Percentiles rank a stretch among this genome's conserved stretches.
These are phyloP conservation scores for Schizochytrium sp. DNA, from an alignment of 108 stramenopile species.

Conservation along the genomic window DNA sequence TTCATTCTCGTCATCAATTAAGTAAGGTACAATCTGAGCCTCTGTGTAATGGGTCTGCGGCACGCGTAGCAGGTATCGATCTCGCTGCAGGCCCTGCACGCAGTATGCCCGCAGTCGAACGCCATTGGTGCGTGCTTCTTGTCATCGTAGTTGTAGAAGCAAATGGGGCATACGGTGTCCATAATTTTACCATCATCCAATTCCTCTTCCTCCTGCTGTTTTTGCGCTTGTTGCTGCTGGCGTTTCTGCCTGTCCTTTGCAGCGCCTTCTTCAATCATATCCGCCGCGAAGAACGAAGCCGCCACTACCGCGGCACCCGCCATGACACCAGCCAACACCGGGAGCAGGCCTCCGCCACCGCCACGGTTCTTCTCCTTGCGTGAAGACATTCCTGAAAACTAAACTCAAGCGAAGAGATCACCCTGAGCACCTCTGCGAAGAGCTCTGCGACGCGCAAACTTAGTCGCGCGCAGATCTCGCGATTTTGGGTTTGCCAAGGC, in stretches of 20 bases:
- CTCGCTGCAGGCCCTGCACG: slow-evolving; percentile 32
- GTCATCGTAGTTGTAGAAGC: slow-evolving; percentile 37
- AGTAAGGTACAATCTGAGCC: slow-evolving; percentile 24
- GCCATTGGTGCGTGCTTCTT: slow-evolving; percentile 40
- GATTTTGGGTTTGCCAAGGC: too few species aligned
- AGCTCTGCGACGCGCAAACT: too few species aligned
- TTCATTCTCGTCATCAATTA: neutral
- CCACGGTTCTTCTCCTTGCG: neutral
- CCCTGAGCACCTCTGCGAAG: too few species aligned
- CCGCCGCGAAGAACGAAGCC: slow-evolving; percentile 52
- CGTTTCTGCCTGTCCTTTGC: neutral
- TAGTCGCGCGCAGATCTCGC: too few species aligned
- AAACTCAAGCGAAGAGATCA: too few species aligned
- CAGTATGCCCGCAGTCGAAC: slow-evolving; percentile 37
- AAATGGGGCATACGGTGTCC: slow-evolving; percentile 38
- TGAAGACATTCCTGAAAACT: too few species aligned
- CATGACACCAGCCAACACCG: neutral
- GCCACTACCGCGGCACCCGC: slow-evolving; percentile 15
- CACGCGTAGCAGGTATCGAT: slow-evolving; percentile 58
- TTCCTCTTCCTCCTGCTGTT: too few species aligned
- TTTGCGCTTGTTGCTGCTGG: neutral
- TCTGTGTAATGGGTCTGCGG: neutral
- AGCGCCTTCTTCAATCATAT: slow-evolving; percentile 14
- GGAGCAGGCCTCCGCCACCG: slow-evolving; percentile 11
- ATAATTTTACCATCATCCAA: neutral